A percentile compares a stretch with the other conserved stretches of the same genome.
These are phyloP conservation scores for Mortierella sp. DNA, from an alignment of 371 early-diverging fungal species.

Conservation along the genomic window DNA sequence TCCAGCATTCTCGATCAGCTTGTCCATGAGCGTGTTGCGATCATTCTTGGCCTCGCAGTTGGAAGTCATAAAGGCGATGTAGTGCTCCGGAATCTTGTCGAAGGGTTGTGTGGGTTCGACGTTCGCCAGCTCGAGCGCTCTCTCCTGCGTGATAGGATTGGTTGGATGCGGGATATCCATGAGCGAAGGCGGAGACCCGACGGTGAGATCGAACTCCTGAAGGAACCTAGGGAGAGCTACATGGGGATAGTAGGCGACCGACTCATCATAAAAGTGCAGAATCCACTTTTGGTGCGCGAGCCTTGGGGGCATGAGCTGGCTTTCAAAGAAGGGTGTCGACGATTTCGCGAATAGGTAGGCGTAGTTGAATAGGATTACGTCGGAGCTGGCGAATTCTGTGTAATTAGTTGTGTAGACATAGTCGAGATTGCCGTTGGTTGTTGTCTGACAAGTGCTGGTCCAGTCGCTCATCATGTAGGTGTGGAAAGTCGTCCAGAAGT, in stretches of 20 bases:
- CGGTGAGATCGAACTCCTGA: slow-evolving; percentile 37
- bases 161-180: slow-evolving; percentile 28
- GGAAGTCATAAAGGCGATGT: slow-evolving; percentile 15
- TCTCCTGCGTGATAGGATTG: slow-evolving; percentile 1
- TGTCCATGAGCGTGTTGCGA: slow-evolving; percentile 25
- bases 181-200: slow-evolving; percentile 28
- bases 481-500: neutral
- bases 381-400: slow-evolving; percentile 35
- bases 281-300: slow-evolving; percentile 39
- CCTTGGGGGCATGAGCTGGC: slow-evolving; percentile 26
- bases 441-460: neutral
- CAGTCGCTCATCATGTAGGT: neutral
- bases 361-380: slow-evolving; percentile 30
- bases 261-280: slow-evolving; percentile 24
- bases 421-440: neutral
- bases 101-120: slow-evolving; percentile 10
- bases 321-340: slow-evolving; percentile 23
- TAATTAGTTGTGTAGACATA: slow-evolving; percentile 34
- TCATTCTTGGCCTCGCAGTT: slow-evolving; percentile 41
- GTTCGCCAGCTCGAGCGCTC: neutral
- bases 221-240: slow-evolving; percentile 26
- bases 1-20: slow-evolving; percentile 19
- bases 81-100: slow-evolving; percentile 16
- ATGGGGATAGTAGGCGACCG: slow-evolving; percentile 29
- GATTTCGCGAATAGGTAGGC: neutral